Base-by-base conservation (phyloP, 345 rosid species). In the Populus alba region DNA sequence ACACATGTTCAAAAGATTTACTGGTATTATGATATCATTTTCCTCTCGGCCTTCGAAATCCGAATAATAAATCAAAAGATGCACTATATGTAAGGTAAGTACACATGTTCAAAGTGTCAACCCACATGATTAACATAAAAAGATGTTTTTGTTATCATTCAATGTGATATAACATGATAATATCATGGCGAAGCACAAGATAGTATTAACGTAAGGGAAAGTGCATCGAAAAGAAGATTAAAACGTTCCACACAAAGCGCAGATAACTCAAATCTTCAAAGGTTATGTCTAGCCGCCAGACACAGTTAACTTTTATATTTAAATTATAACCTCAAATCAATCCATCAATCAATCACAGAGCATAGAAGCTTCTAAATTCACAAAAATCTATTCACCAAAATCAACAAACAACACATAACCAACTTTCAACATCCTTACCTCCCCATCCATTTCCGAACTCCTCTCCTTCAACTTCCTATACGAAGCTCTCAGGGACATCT, bases 381-480 rank as follows among this genome's bases (percentile, higher is more conserved):
- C 12, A 18, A 71, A 29, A 31, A 10, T 45, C 49, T 57, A n/a
- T n/a, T 57, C n/a, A n/a, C 62, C 23, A n/a, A 8, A 15, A 57
- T 57, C 25, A 8, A 57, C 62, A 22, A 55, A 57, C 25, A 57
- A n/a, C 53, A 47, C 53, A 47, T 11, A 10, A 2, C 63, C 63
- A n/a, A n/a, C 63, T 22, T 57, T 5, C 67, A 75, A 67, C 25
- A 59, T 68, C 27, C 81, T 79, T 78, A 90, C 98, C 90, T 89
- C 86, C 59, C 81, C 87, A 43, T 90, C 98, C 89, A 91, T 79
- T 71, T 89, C 91, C 45, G 76, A 85, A 72, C 80, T 74, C 82
- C 83, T 92, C 68, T 92, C 94, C 86, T 86, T 92, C 91, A 89
- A 78, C 66, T 90, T 89, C 23, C 90, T 78, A 39, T 82, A 84